Base-by-base conservation (phyloP, 139 green algal species). In the Asterochloris sp. region DNA sequence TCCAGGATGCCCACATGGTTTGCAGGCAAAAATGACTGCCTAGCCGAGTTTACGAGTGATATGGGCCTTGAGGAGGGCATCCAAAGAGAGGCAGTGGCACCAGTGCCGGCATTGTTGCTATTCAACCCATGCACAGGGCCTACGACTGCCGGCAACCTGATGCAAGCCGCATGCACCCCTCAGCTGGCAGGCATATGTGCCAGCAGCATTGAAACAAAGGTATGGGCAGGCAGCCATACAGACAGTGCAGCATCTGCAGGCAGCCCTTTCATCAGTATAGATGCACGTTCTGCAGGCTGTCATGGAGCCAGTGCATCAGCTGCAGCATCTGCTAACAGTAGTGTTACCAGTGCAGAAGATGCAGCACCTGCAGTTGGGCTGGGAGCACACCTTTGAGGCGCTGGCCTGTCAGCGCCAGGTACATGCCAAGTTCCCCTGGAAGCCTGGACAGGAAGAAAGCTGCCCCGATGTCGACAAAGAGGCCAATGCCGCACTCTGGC, bases 401-500 rank as follows among this genome's bases (percentile, higher is more conserved):
- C 24, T 88, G 83, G 23, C 95, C 95, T 15, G 94, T 97, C 24
- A 98, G 87, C 0, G 87, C 95, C 61, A 98, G 86, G 81, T 94
- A 97, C 12, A 90, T 74, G 12, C 94, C 96, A 78, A 97, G 63
- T 62, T 87, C 78, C 21, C 88, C 87, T 0, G 85, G 89, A 71
- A 96, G 87, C 23, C 83, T 79, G 1, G 86, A 83, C 69, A 99
- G 92, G 83, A 98, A 98, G 81, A 89, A 91, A 8, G 92, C 94
- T 6, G 89, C 92, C 13, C 97, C 97, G 0, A 99, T 90, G 79
- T 99, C 97, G 4, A 96, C 94, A 83, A 97, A 97, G n/a, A 99
- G 89, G 0, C 97, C 97, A 60, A 99, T 98, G 76, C 86, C 94
- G 27, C 85, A 92, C 89, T 99, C 97, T n/a, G 97, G 97, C 97